Conservation (phyloP, 257 asterid species). For the Cinchona pubescens region DNA sequence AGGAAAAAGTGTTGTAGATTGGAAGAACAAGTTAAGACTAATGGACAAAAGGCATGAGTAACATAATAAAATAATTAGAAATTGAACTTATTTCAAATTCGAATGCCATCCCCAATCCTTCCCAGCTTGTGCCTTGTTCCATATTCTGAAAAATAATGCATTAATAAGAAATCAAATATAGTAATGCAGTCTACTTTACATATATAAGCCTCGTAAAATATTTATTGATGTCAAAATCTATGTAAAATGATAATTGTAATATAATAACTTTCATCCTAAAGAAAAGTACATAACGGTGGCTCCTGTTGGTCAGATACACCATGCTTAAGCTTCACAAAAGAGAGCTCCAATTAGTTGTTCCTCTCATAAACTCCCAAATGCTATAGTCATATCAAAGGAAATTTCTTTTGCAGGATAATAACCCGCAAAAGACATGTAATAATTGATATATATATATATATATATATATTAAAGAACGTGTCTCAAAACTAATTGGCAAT, state of each 20-base stretch:
- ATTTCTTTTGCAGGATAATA: no score
- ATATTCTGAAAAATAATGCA: constrained; percentile 49
- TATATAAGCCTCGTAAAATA: neutral
- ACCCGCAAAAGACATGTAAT: neutral
- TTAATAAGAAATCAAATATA: neutral
- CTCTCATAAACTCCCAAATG: neutral
- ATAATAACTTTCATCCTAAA: neutral
- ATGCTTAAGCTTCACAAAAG: neutral
- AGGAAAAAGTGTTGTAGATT: no score
- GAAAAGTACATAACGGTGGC: neutral
- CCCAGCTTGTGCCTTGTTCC: constrained; percentile 77
- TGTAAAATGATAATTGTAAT: neutral
- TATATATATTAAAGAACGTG: no score
- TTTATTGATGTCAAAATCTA: neutral
- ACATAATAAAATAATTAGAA: constrained; percentile 4
- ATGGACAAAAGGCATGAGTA: no score
- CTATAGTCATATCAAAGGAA: no score
- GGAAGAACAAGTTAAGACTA: no score
- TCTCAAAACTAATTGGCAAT: no score
- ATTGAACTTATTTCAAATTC: constrained; percentile 69
- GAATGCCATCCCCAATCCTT: constrained; percentile 84
- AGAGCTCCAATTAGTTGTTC: neutral
- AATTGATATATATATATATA: no score
- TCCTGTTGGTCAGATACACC: neutral
- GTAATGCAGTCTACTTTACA: constrained; percentile 1